Base-by-base conservation (phyloP, 164 flowering plant species). In the Annona squamosa region DNA sequence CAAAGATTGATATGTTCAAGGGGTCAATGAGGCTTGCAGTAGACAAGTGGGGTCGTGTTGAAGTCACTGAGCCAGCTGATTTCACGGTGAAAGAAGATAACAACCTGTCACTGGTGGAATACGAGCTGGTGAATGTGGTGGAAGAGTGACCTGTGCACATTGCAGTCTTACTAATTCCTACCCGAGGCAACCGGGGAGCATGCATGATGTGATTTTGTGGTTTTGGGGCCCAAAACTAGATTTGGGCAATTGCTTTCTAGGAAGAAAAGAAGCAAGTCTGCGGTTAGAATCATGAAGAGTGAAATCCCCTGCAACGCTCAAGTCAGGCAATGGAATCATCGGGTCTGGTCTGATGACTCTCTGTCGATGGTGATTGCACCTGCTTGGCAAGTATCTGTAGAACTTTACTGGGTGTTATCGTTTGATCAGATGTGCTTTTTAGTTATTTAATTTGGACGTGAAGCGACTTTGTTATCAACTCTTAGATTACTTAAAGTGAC, bases 11-110 rank as follows among this genome's bases (percentile, higher is more conserved):
- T 74, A 81, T 81, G 84, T 82, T 79, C 73, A 82, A 82, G 76
- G 84, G 84, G 44, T 82, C 82, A 42, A 81, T 81, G 84, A 81
- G 84, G 81, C 81, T 81, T 72, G 84, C 79, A 16, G 84, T 81
- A 17, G 84, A 81, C 77, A 81, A 81, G 62, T 81, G 84, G 84
- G 84, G 84, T 12, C 82, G 82, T 66, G 79, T 81, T 69, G 84
- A 81, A 72, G 84, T 79, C 68, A 76, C 78, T 59, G 80, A 79
- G 59, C 79, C 81, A 41, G 84, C 82, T 26, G 76, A 45, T 61
- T 81, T 81, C 77, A 76, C 77, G 0, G 84, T 81, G 61, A 77
- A 79, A 69, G 79, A 79, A 68, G 84, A 82, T 69, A 80, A 77
- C 77, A 80, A 82, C 69, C 74, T 82, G 73, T 82, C 84, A 1